Evolutionary conservation across 495 filamentous ascomycete species (phyloP), one percentile per base, ranked within the genome.

Genomic region (Trichoderma orchidacearum): DNA sequence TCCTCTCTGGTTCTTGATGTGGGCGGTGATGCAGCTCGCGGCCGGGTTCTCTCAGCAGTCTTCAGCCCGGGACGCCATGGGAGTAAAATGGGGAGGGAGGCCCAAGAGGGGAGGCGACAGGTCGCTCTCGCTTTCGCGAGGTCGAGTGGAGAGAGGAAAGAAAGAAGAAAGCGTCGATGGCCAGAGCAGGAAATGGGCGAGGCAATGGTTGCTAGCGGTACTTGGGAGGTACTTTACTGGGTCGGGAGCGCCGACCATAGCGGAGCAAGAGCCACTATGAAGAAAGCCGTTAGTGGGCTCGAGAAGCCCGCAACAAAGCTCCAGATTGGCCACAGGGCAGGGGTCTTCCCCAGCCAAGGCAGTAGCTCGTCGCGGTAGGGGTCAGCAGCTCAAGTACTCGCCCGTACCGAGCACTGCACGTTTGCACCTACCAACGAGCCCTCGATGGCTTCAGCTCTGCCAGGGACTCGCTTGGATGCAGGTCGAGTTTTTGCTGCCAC

Each of bases 21-120:
- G 34, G 48, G 36, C 48, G 27, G 30, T 36, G 53, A 30, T 45
- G n/a, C 36, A 25, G 41, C 41, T 59, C 27, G 51, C 7, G 53
- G 27, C 59, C 38, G 53, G 57, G 59, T 32, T 54, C 27, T 56
- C 21, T 56, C 31, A 59, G n/a, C 58, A 54, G 30, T 52, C 17
- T 48, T 56, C 21, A 23, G 55, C 55, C 55, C 38, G 54, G 17
- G n/a, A 18, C 30, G 53, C 53, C 53, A 55, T 55, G 18, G 53
- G 53, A 27, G 5, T 48, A 5, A 23, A 4, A 48, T 9, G 21
- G 5, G 21, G 6, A 48, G 41, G 41, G 21, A 48, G 8, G 21
- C 8, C 11, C 13, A 9, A 17, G 13, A 48, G n/a, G 27, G 8
- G 41, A 48, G 21, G 21, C 41, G 41, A 28, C 21, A 27, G 27